Percentiles rank a stretch among this genome's conserved stretches.
Evolutionary conservation across 1,284 basidiomycete genomes (phyloP).

Genomic region (Hemileia vastatrix): DNA sequence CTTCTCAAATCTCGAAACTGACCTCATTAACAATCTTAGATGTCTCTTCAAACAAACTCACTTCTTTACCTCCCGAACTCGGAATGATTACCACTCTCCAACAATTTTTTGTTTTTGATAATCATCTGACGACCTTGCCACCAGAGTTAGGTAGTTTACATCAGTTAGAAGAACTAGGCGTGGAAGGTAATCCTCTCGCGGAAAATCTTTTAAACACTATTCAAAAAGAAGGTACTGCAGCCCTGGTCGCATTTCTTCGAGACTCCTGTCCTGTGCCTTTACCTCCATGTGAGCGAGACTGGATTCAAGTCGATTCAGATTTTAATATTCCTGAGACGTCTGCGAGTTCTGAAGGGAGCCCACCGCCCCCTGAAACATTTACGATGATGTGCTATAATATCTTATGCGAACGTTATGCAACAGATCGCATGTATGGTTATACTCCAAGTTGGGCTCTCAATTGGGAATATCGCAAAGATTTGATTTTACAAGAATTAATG

Average conservation of each 20-base stretch:
- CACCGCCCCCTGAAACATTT: slow-evolving; percentile 54
- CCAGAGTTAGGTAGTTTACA: slow-evolving; percentile 80
- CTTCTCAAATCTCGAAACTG: slow-evolving; percentile 72
- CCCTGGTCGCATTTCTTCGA: slow-evolving; percentile 76
- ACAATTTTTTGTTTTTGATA: slow-evolving; percentile 93
- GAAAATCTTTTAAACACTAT: slow-evolving; percentile 64
- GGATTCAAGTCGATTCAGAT: slow-evolving; percentile 65
- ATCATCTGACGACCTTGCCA: slow-evolving; percentile 73
- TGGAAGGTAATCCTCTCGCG: slow-evolving; percentile 92
- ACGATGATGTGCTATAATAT: slow-evolving; percentile 87
- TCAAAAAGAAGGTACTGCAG: slow-evolving; percentile 83
- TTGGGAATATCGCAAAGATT: slow-evolving; percentile 89
- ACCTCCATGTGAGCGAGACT: slow-evolving; percentile 71
- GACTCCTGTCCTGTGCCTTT: slow-evolving; percentile 74
- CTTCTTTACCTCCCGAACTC: slow-evolving; percentile 70
- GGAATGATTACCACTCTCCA: slow-evolving; percentile 83
- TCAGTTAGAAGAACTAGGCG: slow-evolving; percentile 82
- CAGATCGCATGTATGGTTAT: slow-evolving; percentile 85
- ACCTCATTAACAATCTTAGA: slow-evolving; percentile 83
- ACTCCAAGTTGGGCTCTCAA: slow-evolving; percentile 90
- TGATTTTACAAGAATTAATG: slow-evolving; percentile 78
- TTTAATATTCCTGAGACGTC: slow-evolving; percentile 32
- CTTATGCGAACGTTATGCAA: slow-evolving; percentile 83
- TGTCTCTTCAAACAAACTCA: slow-evolving; percentile 78
- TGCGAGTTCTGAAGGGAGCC: slow-evolving; percentile 48